Conservation (phyloP, 768 basidiomycete genomes). For the Imleria badia region DNA sequence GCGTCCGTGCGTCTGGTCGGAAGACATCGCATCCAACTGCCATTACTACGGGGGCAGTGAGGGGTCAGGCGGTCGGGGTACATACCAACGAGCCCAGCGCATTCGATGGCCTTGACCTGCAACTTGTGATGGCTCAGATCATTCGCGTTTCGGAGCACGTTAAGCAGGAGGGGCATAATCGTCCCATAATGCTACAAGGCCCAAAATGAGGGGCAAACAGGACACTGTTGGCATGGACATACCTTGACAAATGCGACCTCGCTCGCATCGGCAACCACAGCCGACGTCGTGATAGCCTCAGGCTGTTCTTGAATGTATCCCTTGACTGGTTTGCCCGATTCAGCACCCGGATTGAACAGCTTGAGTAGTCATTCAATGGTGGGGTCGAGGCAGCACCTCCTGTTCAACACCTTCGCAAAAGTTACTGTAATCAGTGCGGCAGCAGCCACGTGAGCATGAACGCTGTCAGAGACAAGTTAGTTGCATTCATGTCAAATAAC, state of each 20-base stretch:
- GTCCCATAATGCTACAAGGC: conserved; percentile 66
- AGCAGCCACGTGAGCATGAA: conserved; percentile 84
- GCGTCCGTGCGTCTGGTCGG: conserved; percentile 65
- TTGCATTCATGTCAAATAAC: not conserved
- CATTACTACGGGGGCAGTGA: conserved; percentile 55
- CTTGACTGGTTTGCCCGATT: conserved; percentile 39
- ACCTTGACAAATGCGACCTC: conserved; percentile 77
- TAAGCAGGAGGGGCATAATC: conserved; percentile 80
- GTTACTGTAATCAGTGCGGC: conserved; percentile 88
- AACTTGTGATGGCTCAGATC: conserved; percentile 65
- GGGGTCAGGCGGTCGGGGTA: conserved; percentile 11
- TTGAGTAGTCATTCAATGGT: conserved; percentile 65
- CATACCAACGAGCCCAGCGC: conserved; percentile 81
- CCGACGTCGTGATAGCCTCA: conserved; percentile 83
- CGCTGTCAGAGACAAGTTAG: conserved; percentile 42
- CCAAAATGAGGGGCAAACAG: no score
- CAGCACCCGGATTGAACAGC: conserved; percentile 54
- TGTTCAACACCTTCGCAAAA: conserved; percentile 86
- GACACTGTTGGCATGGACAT: not conserved
- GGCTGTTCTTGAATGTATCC: conserved; percentile 85
- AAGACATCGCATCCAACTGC: conserved; percentile 84
- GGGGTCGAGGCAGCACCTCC: conserved; percentile 75
- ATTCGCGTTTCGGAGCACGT: conserved; percentile 71
- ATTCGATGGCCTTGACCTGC: conserved; percentile 87
- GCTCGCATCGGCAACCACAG: conserved; percentile 87